These are phyloP conservation scores for Aspergillus avenaceus DNA, from an alignment of 495 filamentous ascomycete genomes.

Conservation along the genomic window DNA sequence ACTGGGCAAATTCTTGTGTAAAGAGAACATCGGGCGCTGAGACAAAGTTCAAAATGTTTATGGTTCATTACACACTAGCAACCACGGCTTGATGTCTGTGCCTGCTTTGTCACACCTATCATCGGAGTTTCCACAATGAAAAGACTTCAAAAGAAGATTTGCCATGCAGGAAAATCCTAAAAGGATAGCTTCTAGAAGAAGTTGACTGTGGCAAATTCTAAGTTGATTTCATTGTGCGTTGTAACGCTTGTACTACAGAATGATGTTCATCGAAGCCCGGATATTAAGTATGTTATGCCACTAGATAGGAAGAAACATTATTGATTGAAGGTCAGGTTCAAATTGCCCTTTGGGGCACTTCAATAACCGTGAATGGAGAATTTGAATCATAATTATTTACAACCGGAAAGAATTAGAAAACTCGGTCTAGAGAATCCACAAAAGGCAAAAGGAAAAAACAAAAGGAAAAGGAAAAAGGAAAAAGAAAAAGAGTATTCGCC, in stretches of 20 bases:
- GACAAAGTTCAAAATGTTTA: not conserved
- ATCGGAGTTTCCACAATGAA: conserved; percentile 7
- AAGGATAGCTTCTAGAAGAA: conserved; percentile 21
- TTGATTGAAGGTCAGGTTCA: not conserved
- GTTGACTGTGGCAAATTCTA: not conserved
- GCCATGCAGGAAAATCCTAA: conserved; percentile 18
- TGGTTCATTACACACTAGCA: not conserved
- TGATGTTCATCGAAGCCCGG: too few species aligned
- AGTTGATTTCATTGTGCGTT: too few species aligned
- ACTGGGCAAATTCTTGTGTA: not conserved
- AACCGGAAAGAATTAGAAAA: not conserved
- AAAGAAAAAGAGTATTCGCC: conserved; percentile 3
- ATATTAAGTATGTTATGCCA: too few species aligned
- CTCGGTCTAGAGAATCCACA: not conserved
- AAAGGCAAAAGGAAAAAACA: not conserved
- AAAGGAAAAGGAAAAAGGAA: not conserved
- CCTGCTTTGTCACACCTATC: conserved; percentile 9
- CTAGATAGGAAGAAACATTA: too few species aligned
- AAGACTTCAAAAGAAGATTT: conserved; percentile 6
- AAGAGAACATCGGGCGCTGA: not conserved
- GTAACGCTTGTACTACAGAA: too few species aligned
- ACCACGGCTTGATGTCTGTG: conserved; percentile 12
- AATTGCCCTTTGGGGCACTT: not conserved
- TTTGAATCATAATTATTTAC: too few species aligned
- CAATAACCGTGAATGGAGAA: not conserved